These are phyloP conservation scores for Psidium friedrichsthalianum DNA, from an alignment of 345 rosid species.

Conservation along the genomic window DNA sequence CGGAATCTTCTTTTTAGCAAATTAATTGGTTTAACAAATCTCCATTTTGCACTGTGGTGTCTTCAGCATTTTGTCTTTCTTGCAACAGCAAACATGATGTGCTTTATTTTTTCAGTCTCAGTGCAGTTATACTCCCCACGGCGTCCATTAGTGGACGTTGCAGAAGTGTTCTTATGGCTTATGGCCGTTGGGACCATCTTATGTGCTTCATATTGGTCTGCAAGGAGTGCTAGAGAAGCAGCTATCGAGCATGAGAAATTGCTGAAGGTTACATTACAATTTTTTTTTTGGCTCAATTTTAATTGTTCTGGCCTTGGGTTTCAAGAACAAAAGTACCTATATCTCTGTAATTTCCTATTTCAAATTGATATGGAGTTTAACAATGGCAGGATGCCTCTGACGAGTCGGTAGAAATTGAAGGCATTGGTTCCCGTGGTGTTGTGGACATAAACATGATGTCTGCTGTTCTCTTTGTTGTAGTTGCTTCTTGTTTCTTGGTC, in stretches of 20 bases:
- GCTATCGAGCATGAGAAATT: constrained; percentile 86
- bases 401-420: constrained; percentile 30
- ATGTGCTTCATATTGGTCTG: constrained; percentile 95
- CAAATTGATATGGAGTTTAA: neutral
- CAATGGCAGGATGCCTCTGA: constrained; percentile 68
- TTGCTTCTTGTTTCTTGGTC: constrained; percentile 90
- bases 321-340: neutral
- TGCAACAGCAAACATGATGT: neutral
- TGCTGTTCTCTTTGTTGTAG: constrained; percentile 77
- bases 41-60: neutral
- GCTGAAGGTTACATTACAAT: constrained; percentile 50
- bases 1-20: neutral
- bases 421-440: constrained; percentile 43
- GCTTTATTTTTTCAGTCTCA: constrained; percentile 42
- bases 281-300: neutral
- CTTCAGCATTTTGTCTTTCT: neutral
- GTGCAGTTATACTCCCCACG: constrained; percentile 83
- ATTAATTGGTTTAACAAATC: neutral
- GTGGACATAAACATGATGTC: constrained; percentile 67
- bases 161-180: constrained; percentile 97
- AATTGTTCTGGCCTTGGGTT: neutral
- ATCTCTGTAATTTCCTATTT: neutral
- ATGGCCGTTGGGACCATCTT: constrained; percentile 94
- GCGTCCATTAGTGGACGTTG: constrained; percentile 87
- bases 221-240: constrained; percentile 83